phyloP scores from a whole-genome alignment of 345 rosid species.

The Garcia nutans region DNA sequence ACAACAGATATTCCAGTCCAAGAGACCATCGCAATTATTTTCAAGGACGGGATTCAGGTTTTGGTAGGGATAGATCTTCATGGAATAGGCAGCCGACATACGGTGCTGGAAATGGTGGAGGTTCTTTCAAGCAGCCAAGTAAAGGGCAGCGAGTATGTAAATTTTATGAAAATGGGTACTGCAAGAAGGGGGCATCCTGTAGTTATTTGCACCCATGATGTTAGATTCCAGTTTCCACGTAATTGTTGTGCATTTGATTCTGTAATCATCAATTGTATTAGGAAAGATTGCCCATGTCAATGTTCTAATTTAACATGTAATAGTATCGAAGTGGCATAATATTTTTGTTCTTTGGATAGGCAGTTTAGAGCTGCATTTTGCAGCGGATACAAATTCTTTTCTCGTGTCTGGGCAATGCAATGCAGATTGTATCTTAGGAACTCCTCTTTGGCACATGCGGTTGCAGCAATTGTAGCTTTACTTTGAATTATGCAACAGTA shows the following conservation, averaged over 20 bases:
- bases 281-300: slow-evolving; percentile 21
- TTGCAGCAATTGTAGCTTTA: background rate
- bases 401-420: background rate
- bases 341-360: slow-evolving; percentile 14
- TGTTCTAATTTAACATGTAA: slow-evolving; percentile 33
- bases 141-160: slow-evolving; percentile 79
- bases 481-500: background rate
- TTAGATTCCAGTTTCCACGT: slow-evolving; percentile 10
- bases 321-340: slow-evolving; percentile 18
- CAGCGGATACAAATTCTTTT: background rate
- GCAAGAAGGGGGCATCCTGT: slow-evolving; percentile 82
- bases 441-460: background rate
- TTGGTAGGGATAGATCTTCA: slow-evolving; percentile 46
- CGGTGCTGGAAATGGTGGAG: slow-evolving; percentile 49
- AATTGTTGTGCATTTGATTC: slow-evolving; percentile 26
- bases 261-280: slow-evolving; percentile 32
- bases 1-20: slow-evolving; percentile 41
- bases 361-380: slow-evolving; percentile 13
- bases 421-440: background rate
- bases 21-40: slow-evolving; percentile 49
- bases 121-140: slow-evolving; percentile 50
- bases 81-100: slow-evolving; percentile 40
- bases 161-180: slow-evolving; percentile 62
- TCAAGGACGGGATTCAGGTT: slow-evolving; percentile 51
- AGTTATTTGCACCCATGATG: slow-evolving; percentile 69